Percentiles rank a stretch among this genome's conserved stretches.
These are phyloP conservation scores for Ceriops zippeliana DNA, from an alignment of 345 rosid species.

Conservation along the genomic window DNA sequence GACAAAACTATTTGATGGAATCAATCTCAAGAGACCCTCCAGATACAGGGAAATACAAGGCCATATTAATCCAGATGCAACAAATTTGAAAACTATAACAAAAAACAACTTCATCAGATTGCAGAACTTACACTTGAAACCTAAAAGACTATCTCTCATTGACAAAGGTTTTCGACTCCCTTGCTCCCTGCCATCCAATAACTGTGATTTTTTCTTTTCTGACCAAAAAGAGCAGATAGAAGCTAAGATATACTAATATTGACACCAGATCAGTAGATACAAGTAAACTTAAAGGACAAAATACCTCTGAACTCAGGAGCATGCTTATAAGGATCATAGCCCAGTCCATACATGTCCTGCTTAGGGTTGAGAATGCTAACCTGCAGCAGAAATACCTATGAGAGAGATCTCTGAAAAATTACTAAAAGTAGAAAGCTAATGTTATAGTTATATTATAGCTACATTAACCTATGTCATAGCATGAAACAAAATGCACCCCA, in stretches of 20 bases:
- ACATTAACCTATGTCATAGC: no score
- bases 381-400: constrained; percentile 36
- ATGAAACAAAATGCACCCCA: no score
- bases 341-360: constrained; percentile 85
- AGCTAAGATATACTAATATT: constrained; percentile 7
- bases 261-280: background rate
- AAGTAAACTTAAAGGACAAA: constrained; percentile 21
- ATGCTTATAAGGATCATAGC: constrained; percentile 86
- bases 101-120: constrained; percentile 12
- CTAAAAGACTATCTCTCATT: constrained; percentile 64
- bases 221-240: constrained; percentile 20
- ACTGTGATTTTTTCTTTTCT: constrained; percentile 69
- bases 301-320: constrained; percentile 98
- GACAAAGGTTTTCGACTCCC: constrained; percentile 50
- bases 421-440: background rate
- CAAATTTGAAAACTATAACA: background rate
- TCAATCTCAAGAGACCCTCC: constrained; percentile 16
- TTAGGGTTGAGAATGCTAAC: constrained; percentile 76
- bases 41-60: constrained; percentile 19
- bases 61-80: constrained; percentile 8
- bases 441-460: no score
- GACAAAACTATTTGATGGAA: constrained; percentile 36
- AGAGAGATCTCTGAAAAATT: background rate
- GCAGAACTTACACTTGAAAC: constrained; percentile 66
- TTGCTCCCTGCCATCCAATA: constrained; percentile 44